Base-by-base conservation (phyloP, 78 protist species). In the Mastigamoeba balamuthi region DNA sequence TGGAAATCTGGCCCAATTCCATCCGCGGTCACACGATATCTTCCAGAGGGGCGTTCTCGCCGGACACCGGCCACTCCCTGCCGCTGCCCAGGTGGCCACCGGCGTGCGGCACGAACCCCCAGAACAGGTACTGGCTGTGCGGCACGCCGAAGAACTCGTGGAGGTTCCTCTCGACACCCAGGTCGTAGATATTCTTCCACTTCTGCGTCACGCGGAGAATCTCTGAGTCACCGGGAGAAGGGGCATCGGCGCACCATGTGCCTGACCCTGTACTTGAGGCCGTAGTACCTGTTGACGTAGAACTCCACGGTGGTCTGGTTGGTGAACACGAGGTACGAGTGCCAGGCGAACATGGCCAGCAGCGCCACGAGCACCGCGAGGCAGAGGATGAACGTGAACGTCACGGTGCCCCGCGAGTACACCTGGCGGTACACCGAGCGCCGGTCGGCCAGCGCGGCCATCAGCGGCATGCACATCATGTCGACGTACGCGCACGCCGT, bases 261-360 rank as follows among this genome's bases (percentile, higher is more conserved):
- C n/a, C n/a, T n/a, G n/a, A n/a, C n/a, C n/a, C n/a, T n/a, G n/a
- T n/a, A n/a, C n/a, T n/a, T n/a, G n/a, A n/a, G n/a, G n/a, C n/a
- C n/a, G n/a, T 48, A 17, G 17, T 48, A 17, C 17, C 58, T 48
- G 58, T 48, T 82, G 23, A 9, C 41, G 66, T 71, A 68, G 7
- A 72, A 81, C 65, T 83, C 88, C 30, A 83, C 77, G 6, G 82
- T 67, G 10, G 88, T 83, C 69, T 83, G 88, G 69, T 83, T 83
- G 1, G 88, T 39, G 30, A 64, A 2, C 0, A 79, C 36, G 40
- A 80, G 65, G 67, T 63, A 81, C 4, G 25, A 43, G 29, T 81
- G 81, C 88, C 88, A 83, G 1, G 23, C 9, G 8, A 73, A 3
- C 27, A 83, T 71, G 23, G 41, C 3, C 6, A 37, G 0, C 39